These are phyloP conservation scores for Xerophyta viscosa DNA, from an alignment of 106 monocot genomes.

Conservation along the genomic window DNA sequence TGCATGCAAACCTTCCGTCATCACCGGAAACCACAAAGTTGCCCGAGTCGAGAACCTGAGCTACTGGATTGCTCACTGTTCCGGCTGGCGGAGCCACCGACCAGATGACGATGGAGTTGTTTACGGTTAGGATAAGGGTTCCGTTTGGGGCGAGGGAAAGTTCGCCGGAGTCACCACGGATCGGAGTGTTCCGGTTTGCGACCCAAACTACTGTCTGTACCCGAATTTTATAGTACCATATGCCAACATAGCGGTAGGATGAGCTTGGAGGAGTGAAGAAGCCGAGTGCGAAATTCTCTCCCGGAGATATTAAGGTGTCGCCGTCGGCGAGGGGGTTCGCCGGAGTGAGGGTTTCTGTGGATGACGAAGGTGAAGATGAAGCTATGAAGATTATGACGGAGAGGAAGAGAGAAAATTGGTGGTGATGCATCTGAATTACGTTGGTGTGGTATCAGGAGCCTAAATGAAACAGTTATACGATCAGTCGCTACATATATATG, in stretches of 20 bases:
- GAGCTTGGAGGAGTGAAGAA: background rate
- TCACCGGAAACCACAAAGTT: background rate
- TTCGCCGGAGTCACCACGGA: slow-evolving; percentile 2
- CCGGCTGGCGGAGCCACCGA: background rate
- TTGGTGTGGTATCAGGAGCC: no score
- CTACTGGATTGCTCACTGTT: background rate
- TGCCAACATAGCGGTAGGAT: background rate
- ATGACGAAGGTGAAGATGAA: background rate
- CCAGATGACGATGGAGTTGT: slow-evolving; percentile 6
- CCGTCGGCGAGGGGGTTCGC: background rate
- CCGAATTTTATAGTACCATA: slow-evolving; percentile 3
- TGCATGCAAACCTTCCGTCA: slow-evolving; percentile 3
- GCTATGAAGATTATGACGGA: background rate
- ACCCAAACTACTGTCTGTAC: slow-evolving; percentile 31
- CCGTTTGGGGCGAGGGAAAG: slow-evolving; percentile 6
- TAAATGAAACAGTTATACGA: no score
- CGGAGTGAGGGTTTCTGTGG: background rate
- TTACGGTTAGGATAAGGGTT: slow-evolving; percentile 8
- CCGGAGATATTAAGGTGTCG: background rate
- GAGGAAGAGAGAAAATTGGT: no score
- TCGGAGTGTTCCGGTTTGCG: slow-evolving; percentile 26
- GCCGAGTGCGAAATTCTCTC: background rate
- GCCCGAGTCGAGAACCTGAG: slow-evolving; percentile 4
- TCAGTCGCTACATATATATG: no score
- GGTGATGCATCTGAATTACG: no score